Evolutionary conservation across 73 alveolate species (phyloP).

Genomic region (Tetrahymena elliotti): DNA sequence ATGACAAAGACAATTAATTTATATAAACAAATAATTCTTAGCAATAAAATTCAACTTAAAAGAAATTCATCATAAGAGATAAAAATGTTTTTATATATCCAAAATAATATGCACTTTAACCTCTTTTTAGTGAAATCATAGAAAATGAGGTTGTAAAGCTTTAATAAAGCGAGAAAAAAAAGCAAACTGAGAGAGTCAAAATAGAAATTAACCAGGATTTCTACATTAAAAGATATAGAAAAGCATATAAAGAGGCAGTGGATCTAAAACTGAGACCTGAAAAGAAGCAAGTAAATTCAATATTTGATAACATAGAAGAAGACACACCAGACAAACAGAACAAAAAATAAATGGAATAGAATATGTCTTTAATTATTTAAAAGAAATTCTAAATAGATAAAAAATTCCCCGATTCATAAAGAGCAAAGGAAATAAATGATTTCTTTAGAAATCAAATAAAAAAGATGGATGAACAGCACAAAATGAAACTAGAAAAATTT

Average conservation of each 20-base stretch:
- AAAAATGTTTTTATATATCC: not conserved
- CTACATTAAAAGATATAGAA: not conserved
- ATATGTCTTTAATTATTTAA: not conserved
- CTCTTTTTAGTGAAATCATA: not conserved
- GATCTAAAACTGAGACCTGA: not conserved
- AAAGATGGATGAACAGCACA: not conserved
- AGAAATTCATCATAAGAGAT: not conserved
- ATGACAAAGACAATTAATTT: not conserved
- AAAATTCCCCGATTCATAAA: not conserved
- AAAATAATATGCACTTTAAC: not conserved
- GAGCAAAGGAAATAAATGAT: not conserved
- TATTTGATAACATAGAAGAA: not conserved
- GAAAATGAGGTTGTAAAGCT: not conserved
- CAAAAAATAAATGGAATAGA: not conserved
- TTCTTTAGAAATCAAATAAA: not conserved
- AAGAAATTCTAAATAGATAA: not conserved
- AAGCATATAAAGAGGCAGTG: not conserved
- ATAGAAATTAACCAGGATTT: not conserved
- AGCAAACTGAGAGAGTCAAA: not conserved
- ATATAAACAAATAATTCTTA: not conserved
- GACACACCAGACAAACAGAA: not conserved
- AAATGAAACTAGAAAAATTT: not conserved
- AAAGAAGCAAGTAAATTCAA: not conserved
- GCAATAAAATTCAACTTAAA: not conserved
- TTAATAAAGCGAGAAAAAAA: not conserved